Percentiles rank a stretch among this genome's conserved stretches.
These are phyloP conservation scores for Berkeleyomyces basicola DNA, from an alignment of 2,329 filamentous ascomycete species.

Conservation along the genomic window DNA sequence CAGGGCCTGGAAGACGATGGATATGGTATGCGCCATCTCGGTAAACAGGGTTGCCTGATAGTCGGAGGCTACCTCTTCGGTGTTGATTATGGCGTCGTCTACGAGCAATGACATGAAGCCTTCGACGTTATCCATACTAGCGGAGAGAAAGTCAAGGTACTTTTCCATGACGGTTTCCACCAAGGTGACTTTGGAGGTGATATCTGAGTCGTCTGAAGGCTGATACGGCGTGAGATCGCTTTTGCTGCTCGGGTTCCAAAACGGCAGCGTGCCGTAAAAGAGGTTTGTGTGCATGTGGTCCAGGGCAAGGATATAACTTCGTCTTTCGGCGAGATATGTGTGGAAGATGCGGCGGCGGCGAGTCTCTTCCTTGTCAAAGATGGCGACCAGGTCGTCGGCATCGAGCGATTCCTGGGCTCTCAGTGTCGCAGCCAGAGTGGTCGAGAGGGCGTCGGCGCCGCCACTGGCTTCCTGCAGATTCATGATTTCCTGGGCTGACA, in stretches of 20 bases:
- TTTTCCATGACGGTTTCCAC: conserved; percentile 20
- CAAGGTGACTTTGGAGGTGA: conserved; percentile 1
- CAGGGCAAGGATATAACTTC: conserved; percentile 47
- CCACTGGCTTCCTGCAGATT: conserved; percentile 62
- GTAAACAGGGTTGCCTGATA: conserved; percentile 49
- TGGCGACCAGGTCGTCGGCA: conserved; percentile 36
- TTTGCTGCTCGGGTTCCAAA: conserved; percentile 15
- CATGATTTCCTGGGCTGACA: conserved; percentile 62
- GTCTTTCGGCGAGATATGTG: conserved; percentile 55
- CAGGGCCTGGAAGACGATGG: conserved; percentile 50
- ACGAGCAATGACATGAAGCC: conserved; percentile 33
- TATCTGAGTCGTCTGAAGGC: background rate
- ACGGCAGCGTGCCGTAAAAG: conserved; percentile 26
- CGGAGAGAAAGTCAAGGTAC: conserved; percentile 31
- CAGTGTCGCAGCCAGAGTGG: conserved; percentile 38
- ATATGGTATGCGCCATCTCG: conserved; percentile 58
- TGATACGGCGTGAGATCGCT: conserved; percentile 14
- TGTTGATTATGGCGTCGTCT: conserved; percentile 30
- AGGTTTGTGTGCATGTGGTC: conserved; percentile 37
- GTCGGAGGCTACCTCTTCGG: conserved; percentile 36
- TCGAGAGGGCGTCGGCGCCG: conserved; percentile 40
- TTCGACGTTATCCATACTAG: conserved; percentile 33
- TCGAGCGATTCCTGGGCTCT: conserved; percentile 30
- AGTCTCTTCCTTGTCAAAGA: conserved; percentile 45
- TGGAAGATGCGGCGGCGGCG: conserved; percentile 52